phyloP scores from a whole-genome alignment of 2,329 filamentous ascomycete species.

The Periconia sp. region DNA sequence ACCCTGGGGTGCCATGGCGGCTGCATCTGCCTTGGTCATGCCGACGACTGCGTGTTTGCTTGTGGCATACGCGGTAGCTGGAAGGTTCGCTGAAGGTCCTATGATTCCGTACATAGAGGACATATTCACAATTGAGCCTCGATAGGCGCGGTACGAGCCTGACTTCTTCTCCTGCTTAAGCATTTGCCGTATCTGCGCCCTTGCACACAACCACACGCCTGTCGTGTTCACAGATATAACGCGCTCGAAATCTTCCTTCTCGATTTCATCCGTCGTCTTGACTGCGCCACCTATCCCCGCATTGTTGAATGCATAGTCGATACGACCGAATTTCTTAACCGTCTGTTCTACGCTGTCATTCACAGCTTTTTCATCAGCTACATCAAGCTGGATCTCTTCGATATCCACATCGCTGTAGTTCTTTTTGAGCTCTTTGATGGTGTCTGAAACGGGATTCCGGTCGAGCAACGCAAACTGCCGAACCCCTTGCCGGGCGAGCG shows the following conservation, averaged over 20 bases:
- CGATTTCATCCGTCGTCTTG: slow-evolving; percentile 49
- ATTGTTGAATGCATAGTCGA: slow-evolving; percentile 60
- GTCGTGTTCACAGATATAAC: slow-evolving; percentile 58
- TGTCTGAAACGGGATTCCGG: slow-evolving; percentile 41
- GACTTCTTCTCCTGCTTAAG: slow-evolving; percentile 48
- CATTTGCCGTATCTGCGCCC: slow-evolving; percentile 56
- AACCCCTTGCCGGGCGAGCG: slow-evolving; percentile 53
- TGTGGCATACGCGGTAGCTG: slow-evolving; percentile 53
- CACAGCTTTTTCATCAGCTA: slow-evolving; percentile 48
- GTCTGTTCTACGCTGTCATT: slow-evolving; percentile 47
- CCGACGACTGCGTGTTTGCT: slow-evolving; percentile 59
- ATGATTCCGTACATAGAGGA: slow-evolving; percentile 56
- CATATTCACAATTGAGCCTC: slow-evolving; percentile 59
- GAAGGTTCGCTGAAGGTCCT: slow-evolving; percentile 35
- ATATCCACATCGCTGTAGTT: slow-evolving; percentile 47
- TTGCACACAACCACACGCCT: slow-evolving; percentile 61
- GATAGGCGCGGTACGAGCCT: slow-evolving; percentile 36
- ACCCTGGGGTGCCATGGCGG: slow-evolving; percentile 52
- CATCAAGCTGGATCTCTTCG: slow-evolving; percentile 49
- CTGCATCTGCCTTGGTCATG: slow-evolving; percentile 57
- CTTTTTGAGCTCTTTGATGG: slow-evolving; percentile 38
- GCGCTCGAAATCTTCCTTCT: slow-evolving; percentile 52
- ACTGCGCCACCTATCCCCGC: slow-evolving; percentile 54
- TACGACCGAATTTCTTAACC: slow-evolving; percentile 52
- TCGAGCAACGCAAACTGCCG: slow-evolving; percentile 52